Conservation (phyloP, 1,139 yeast genomes). For the Geotrichum armillariae region DNA sequence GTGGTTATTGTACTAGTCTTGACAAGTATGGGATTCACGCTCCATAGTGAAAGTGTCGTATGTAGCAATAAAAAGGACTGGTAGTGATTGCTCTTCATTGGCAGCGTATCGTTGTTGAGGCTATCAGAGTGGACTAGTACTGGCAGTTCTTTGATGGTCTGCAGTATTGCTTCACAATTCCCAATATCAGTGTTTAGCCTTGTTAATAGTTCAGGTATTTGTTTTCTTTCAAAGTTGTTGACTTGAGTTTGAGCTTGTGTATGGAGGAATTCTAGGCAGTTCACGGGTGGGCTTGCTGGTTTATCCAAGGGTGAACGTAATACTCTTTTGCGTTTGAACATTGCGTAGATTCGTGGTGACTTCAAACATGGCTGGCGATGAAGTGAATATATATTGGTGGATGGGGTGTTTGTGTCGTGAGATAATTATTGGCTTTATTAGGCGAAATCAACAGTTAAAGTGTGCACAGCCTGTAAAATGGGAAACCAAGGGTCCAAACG, state of each 20-base stretch:
- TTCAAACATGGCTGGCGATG: no score
- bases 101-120: no score
- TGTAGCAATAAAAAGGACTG: conserved; percentile 3
- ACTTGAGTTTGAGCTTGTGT: conserved; percentile 4
- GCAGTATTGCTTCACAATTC: conserved; percentile 1
- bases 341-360: neutral
- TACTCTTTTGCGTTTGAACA: conserved; percentile 12
- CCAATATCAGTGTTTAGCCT: conserved; percentile 7
- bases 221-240: neutral
- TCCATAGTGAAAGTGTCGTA: conserved; percentile 2
- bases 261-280: conserved; percentile 6
- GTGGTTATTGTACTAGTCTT: neutral
- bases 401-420: no score
- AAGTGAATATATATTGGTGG: no score
- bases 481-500: no score
- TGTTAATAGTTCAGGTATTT: conserved; percentile 5
- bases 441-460: no score
- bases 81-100: no score
- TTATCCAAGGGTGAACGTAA: neutral
- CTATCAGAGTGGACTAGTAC: no score
- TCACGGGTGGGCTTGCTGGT: neutral
- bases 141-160: neutral
- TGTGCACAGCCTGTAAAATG: no score
- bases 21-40: conserved; percentile 1
- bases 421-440: no score